Conservation (phyloP, 441 rosid genomes). For the Brassica hybrid region DNA sequence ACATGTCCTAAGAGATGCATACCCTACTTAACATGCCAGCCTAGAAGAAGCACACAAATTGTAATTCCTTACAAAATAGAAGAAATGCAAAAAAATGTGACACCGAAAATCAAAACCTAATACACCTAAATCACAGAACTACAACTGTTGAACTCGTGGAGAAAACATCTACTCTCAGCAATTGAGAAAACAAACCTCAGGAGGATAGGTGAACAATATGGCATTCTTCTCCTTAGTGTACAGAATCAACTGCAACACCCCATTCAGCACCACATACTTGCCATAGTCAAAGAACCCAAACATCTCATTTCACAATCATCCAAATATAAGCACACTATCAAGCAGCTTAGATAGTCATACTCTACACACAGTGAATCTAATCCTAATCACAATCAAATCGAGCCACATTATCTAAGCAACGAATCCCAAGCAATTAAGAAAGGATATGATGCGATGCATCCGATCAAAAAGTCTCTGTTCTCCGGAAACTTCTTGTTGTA, state of each 20-base stretch:
- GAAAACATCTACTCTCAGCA: conserved; percentile 5
- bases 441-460: conserved; percentile 94
- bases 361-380: neutral
- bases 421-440: conserved; percentile 16
- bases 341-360: neutral
- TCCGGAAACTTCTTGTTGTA: conserved; percentile 98
- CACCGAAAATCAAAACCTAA: neutral
- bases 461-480: conserved; percentile 81
- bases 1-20: neutral
- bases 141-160: neutral
- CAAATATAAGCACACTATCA: neutral
- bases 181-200: conserved; percentile 51
- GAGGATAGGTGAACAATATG: conserved; percentile 90
- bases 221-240: conserved; percentile 93
- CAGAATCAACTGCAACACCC: conserved; percentile 80
- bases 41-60: conserved; percentile 16
- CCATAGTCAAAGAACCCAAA: conserved; percentile 39
- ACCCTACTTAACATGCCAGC: neutral
- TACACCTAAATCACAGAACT: conserved; percentile 10
- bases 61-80: conserved; percentile 2
- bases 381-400: neutral
- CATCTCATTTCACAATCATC: neutral
- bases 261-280: conserved; percentile 63
- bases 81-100: too few species aligned
- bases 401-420: conserved; percentile 9